A percentile compares a stretch with the other conserved stretches of the same genome.
Conservation (phyloP, 805 yeast species). For the Pichia kluyveri region DNA sequence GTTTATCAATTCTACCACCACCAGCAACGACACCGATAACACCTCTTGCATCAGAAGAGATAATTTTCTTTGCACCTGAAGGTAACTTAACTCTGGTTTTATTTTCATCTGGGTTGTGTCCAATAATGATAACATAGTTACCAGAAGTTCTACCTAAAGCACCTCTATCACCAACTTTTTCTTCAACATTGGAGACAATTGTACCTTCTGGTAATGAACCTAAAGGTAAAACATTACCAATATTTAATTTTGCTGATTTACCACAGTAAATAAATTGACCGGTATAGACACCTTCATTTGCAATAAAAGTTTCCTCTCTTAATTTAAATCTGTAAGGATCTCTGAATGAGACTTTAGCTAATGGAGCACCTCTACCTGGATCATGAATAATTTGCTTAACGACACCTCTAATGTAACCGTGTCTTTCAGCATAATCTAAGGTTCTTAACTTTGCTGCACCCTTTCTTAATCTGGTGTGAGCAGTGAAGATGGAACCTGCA, state of each 20-base stretch:
- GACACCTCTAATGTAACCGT: constrained; percentile 99
- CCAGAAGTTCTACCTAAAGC: constrained; percentile 99
- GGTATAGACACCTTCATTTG: constrained; percentile 99
- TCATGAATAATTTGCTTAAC: constrained; percentile 98
- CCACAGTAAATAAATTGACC: constrained; percentile 99
- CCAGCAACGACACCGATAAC: constrained; percentile 99
- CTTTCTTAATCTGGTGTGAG: constrained; percentile 99
- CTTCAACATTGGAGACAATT: constrained; percentile 96
- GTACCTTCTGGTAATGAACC: constrained; percentile 99
- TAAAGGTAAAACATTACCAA: constrained; percentile 95
- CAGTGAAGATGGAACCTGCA: constrained; percentile 99
- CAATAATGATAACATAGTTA: constrained; percentile 97
- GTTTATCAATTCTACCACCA: constrained; percentile 99
- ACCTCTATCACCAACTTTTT: constrained; percentile 99
- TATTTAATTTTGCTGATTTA: constrained; percentile 93
- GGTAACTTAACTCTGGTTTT: constrained; percentile 99
- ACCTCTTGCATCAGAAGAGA: constrained; percentile 97
- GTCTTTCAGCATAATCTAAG: constrained; percentile 98
- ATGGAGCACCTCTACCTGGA: constrained; percentile 99
- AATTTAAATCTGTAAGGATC: constrained; percentile 98
- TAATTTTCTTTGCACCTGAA: constrained; percentile 96
- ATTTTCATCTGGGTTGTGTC: constrained; percentile 98
- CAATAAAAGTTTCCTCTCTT: constrained; percentile 98
- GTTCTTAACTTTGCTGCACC: constrained; percentile 99
- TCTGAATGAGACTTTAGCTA: constrained; percentile 97